These are phyloP conservation scores for Metschnikowia baotianmanensis DNA, from an alignment of 805 yeast species.

Conservation along the genomic window DNA sequence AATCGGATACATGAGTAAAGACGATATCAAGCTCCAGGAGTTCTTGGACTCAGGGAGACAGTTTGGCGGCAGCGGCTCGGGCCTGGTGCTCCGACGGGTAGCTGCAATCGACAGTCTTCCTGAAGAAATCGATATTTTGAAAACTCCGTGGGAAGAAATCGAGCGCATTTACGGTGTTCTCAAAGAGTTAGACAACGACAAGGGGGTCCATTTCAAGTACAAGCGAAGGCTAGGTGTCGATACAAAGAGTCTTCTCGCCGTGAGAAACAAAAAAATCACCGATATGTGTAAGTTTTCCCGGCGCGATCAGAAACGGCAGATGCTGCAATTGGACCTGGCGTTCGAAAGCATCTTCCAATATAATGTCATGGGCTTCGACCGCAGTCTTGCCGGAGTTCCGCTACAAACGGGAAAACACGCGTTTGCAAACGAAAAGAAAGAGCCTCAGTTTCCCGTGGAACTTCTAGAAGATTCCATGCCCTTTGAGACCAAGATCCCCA, in stretches of 20 bases:
- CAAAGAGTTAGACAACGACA: conserved; percentile 35
- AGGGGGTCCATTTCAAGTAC: conserved; percentile 36
- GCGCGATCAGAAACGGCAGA: conserved; percentile 30
- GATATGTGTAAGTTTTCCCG: conserved; percentile 38
- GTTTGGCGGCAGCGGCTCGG: conserved; percentile 32
- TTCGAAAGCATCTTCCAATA: conserved; percentile 31
- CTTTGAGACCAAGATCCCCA: conserved; percentile 26
- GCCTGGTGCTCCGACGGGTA: conserved; percentile 36
- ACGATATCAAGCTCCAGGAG: conserved; percentile 35
- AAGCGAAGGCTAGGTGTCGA: conserved; percentile 32
- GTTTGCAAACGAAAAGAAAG: conserved; percentile 16
- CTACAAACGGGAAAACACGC: conserved; percentile 27
- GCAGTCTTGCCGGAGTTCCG: conserved; percentile 39
- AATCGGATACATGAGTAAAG: conserved; percentile 36
- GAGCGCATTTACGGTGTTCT: conserved; percentile 32
- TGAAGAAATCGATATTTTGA: conserved; percentile 33
- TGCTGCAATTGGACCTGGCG: conserved; percentile 30
- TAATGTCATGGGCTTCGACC: conserved; percentile 43
- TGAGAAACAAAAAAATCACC: conserved; percentile 30
- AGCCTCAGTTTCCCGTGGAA: conserved; percentile 32
- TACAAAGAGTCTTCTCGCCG: conserved; percentile 30
- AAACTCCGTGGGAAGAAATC: conserved; percentile 29
- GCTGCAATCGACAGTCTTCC: conserved; percentile 32
- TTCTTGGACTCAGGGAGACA: conserved; percentile 36
- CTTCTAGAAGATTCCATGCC: conserved; percentile 37